phyloP scores from a whole-genome alignment of 352 stramenopile genomes.

The Globisporangium perplexum region DNA sequence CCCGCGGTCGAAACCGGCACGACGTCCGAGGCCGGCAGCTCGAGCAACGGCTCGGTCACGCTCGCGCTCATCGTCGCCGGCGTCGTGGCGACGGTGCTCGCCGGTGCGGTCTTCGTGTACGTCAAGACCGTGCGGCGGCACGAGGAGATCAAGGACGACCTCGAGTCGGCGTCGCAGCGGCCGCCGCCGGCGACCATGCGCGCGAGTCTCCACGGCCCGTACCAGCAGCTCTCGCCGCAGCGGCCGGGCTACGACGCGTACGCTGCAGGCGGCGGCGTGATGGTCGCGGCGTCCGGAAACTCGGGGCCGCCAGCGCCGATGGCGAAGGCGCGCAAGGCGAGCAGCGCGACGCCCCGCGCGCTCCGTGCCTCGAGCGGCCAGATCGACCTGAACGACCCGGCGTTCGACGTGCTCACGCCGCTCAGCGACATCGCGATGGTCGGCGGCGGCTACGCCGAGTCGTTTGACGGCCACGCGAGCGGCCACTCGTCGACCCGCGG shows the following conservation, averaged over 20 bases:
- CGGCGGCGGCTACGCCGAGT: conserved; percentile 2
- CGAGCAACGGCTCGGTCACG: conserved; percentile 24
- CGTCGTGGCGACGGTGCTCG: conserved; percentile 36
- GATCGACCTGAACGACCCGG: conserved; percentile 43
- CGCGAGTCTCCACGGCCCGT: conserved; percentile 1
- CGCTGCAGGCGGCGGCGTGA: neutral
- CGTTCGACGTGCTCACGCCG: conserved; percentile 58
- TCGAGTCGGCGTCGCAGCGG: conserved; percentile 17
- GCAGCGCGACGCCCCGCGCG: neutral
- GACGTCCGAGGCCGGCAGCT: conserved; percentile 12
- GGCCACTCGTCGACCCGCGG: conserved; percentile 16
- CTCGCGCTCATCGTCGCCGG: conserved; percentile 42
- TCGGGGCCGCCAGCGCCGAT: neutral
- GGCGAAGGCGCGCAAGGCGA: neutral
- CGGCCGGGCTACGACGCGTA: conserved; percentile 9
- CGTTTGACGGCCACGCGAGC: conserved; percentile 5
- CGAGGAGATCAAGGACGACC: conserved; percentile 30
- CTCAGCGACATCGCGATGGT: conserved; percentile 45
- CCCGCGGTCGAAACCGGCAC: conserved; percentile 26
- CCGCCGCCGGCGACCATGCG: neutral
- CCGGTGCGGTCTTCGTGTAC: conserved; percentile 47
- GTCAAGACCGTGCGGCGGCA: conserved; percentile 26
- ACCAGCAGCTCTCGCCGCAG: conserved; percentile 15
- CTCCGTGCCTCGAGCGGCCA: neutral
- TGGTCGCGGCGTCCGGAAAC: neutral